Evolutionary conservation across 805 yeast species (phyloP).

Genomic region (Hemisphaericaspora nanyangensis): DNA sequence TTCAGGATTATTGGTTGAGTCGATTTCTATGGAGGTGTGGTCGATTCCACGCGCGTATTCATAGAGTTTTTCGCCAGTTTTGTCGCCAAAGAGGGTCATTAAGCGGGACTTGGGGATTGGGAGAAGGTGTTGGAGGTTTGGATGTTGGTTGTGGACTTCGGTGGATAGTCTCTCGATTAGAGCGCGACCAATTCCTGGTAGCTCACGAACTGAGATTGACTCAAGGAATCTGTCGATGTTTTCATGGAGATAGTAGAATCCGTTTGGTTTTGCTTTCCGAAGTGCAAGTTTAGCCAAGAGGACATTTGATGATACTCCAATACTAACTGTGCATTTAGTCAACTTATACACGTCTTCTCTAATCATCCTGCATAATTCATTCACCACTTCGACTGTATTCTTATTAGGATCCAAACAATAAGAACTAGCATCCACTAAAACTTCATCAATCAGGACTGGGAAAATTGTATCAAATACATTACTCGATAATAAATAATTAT

Average conservation of each 20-base stretch:
- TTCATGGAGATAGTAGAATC: slow-evolving; percentile 40
- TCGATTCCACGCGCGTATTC: slow-evolving; percentile 68
- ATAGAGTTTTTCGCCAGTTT: slow-evolving; percentile 62
- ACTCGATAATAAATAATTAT: slow-evolving; percentile 50
- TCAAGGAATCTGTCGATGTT: slow-evolving; percentile 30
- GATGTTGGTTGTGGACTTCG: slow-evolving; percentile 16
- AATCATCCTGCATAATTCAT: slow-evolving; percentile 27
- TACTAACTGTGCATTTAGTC: slow-evolving; percentile 68
- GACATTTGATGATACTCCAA: slow-evolving; percentile 75
- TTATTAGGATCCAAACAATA: slow-evolving; percentile 13
- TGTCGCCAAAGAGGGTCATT: slow-evolving; percentile 56
- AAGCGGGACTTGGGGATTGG: slow-evolving; percentile 31
- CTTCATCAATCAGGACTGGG: slow-evolving; percentile 93
- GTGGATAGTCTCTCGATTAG: slow-evolving; percentile 44
- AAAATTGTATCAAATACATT: slow-evolving; percentile 47
- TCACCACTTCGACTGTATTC: slow-evolving; percentile 8
- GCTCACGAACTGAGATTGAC: slow-evolving; percentile 28
- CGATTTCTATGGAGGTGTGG: slow-evolving; percentile 52
- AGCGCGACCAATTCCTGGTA: slow-evolving; percentile 65
- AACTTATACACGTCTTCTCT: slow-evolving; percentile 35
- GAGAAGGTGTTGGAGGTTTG: slow-evolving; percentile 36
- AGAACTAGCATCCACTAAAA: slow-evolving; percentile 61
- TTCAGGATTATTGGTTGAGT: slow-evolving; percentile 40
- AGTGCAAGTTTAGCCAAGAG: slow-evolving; percentile 74
- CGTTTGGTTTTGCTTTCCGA: slow-evolving; percentile 77